These are phyloP conservation scores for Starmera quercuum DNA, from an alignment of 805 yeast species.

Conservation along the genomic window DNA sequence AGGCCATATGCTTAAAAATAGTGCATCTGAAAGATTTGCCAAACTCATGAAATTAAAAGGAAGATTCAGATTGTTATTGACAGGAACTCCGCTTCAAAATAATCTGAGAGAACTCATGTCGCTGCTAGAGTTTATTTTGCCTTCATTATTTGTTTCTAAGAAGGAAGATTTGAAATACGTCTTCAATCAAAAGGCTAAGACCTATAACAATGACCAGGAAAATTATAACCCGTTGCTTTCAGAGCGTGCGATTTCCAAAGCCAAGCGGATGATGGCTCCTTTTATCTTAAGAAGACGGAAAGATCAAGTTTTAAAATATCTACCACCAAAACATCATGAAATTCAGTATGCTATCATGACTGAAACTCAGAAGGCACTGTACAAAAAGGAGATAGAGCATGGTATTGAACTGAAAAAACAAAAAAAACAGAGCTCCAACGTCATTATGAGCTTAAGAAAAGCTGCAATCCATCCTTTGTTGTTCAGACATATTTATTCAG, in stretches of 20 bases:
- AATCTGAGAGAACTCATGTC: conserved; percentile 88
- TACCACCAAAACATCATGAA: conserved; percentile 68
- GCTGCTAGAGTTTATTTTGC: conserved; percentile 83
- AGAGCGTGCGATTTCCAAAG: conserved; percentile 85
- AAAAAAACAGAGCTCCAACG: conserved; percentile 44
- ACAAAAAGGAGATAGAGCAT: conserved; percentile 45
- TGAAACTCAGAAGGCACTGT: conserved; percentile 46
- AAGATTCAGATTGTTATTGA: conserved; percentile 74
- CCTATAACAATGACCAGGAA: conserved; percentile 40
- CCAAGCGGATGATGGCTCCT: conserved; percentile 98
- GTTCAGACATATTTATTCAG: conserved; percentile 60
- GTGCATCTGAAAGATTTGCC: conserved; percentile 76
- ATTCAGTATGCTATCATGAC: conserved; percentile 62
- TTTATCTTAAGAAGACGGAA: conserved; percentile 89
- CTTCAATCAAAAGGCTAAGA: conserved; percentile 81
- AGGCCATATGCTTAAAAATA: conserved; percentile 94
- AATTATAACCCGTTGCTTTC: conserved; percentile 76
- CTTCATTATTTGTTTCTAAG: conserved; percentile 70
- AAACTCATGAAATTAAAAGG: conserved; percentile 83
- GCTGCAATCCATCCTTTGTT: conserved; percentile 90
- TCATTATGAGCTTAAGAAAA: conserved; percentile 83
- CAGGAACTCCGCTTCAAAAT: conserved; percentile 97
- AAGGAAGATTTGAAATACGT: conserved; percentile 75
- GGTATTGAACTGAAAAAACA: conserved; percentile 25
- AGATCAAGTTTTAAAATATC: conserved; percentile 82